A percentile compares a stretch with the other conserved stretches of the same genome.
Conservation (phyloP, 1,139 yeast species). For the Debaryomyces fabryi region DNA sequence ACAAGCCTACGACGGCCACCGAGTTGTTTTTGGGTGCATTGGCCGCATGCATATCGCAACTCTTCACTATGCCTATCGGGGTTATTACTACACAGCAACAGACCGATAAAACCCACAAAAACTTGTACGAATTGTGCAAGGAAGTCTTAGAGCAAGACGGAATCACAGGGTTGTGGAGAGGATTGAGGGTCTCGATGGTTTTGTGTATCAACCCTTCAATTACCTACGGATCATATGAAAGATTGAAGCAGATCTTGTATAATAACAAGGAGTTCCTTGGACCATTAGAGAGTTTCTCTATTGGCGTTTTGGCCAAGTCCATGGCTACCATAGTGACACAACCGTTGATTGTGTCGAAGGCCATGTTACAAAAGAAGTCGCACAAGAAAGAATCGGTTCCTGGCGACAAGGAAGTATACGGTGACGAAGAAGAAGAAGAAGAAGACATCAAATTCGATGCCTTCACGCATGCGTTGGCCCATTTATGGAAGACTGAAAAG, state of each 20-base stretch:
- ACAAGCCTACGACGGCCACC: conserved; percentile 57
- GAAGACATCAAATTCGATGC: conserved; percentile 41
- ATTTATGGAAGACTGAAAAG: conserved; percentile 47
- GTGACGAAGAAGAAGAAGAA: conserved; percentile 22
- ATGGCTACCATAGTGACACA: conserved; percentile 81
- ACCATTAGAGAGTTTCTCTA: conserved; percentile 68
- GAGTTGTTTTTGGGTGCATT: conserved; percentile 80
- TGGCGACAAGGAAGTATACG: conserved; percentile 32
- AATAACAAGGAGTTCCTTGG: conserved; percentile 50
- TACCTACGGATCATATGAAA: conserved; percentile 82
- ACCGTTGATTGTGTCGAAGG: conserved; percentile 84
- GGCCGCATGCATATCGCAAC: conserved; percentile 84
- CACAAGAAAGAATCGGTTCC: conserved; percentile 20
- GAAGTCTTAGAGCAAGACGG: conserved; percentile 71
- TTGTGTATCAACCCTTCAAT: conserved; percentile 84
- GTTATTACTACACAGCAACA: conserved; percentile 87
- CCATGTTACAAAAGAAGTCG: conserved; percentile 66
- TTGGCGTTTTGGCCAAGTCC: conserved; percentile 81
- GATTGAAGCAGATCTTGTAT: conserved; percentile 60
- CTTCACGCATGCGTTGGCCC: conserved; percentile 46
- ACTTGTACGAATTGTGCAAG: conserved; percentile 51
- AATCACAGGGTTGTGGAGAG: conserved; percentile 77
- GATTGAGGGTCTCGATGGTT: conserved; percentile 78
- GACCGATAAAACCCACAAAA: conserved; percentile 50
- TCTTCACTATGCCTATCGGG: conserved; percentile 81